Percentiles rank a stretch among this genome's conserved stretches.
phyloP scores from a whole-genome alignment of 176 grass and related monocot genomes.

The Phoenix dactylifera region DNA sequence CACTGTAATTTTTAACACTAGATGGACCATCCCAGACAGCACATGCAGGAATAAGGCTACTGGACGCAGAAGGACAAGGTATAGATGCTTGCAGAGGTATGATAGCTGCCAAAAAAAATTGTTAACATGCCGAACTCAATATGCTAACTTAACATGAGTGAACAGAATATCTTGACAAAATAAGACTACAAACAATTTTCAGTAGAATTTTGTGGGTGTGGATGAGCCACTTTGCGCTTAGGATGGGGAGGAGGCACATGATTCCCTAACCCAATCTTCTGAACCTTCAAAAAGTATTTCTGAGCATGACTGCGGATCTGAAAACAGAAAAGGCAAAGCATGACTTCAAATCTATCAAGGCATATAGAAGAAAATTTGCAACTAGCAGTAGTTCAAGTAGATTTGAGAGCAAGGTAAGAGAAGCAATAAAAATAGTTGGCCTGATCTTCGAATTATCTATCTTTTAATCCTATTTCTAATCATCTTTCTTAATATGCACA shows the following conservation, averaged over 20 bases:
- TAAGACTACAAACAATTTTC: constrained; percentile 10
- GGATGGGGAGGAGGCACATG: constrained; percentile 64
- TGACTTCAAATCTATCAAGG: neutral
- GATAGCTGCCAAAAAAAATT: constrained; percentile 19
- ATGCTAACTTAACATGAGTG: neutral
- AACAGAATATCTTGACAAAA: constrained; percentile 1
- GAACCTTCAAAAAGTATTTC: constrained; percentile 92
- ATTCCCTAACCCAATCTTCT: constrained; percentile 62
- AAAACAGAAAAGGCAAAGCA: neutral
- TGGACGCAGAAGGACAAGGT: constrained; percentile 12
- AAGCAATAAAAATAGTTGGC: too few relatives aligned
- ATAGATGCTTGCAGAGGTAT: constrained; percentile 16
- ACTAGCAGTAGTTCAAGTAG: too few relatives aligned
- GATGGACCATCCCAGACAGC: constrained; percentile 30
- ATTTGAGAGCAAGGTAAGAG: too few relatives aligned
- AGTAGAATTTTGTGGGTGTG: constrained; percentile 19
- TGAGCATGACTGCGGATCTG: constrained; percentile 95
- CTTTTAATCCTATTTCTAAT: too few relatives aligned
- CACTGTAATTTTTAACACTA: constrained; percentile 13
- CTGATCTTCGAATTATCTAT: too few relatives aligned
- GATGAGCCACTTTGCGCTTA: constrained; percentile 23
- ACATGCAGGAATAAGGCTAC: constrained; percentile 5
- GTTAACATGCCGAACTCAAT: neutral
- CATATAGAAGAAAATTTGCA: too few relatives aligned
- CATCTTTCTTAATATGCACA: too few relatives aligned